phyloP scores from a whole-genome alignment of 2,329 filamentous ascomycete species.

The Penicillium rolfsii region DNA sequence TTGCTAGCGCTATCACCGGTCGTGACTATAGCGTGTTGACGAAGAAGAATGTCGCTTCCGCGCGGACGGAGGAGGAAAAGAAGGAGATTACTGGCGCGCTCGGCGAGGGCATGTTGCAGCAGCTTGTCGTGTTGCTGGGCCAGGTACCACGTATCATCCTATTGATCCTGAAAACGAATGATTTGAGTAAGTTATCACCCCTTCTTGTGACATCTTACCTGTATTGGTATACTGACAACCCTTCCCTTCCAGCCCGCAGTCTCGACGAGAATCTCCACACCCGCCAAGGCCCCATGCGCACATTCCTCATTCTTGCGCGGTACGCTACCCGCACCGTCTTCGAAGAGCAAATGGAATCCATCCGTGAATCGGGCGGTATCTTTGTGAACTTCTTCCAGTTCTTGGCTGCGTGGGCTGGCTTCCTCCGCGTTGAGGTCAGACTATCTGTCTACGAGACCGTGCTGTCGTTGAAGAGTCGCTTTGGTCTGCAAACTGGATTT shows the following conservation, averaged over 20 bases:
- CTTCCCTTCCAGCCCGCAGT: conserved; percentile 63
- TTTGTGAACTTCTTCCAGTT: conserved; percentile 57
- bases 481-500: conserved; percentile 46
- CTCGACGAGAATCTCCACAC: conserved; percentile 77
- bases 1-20: conserved; percentile 94
- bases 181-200: conserved; percentile 65
- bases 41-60: conserved; percentile 57
- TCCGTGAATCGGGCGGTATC: conserved; percentile 53
- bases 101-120: conserved; percentile 83
- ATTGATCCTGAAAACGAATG: conserved; percentile 96
- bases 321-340: conserved; percentile 67
- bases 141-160: conserved; percentile 90
- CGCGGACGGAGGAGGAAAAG: conserved; percentile 76
- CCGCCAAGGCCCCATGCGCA: conserved; percentile 61
- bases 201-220: neutral
- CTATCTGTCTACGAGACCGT: conserved; percentile 62
- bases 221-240: conserved; percentile 12
- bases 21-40: conserved; percentile 81
- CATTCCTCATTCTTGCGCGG: conserved; percentile 66
- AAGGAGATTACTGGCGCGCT: conserved; percentile 82
- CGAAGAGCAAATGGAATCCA: conserved; percentile 60
- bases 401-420: conserved; percentile 57
- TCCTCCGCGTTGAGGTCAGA: conserved; percentile 61
- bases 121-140: conserved; percentile 84
- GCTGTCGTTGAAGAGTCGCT: conserved; percentile 54